Conservation (phyloP, 768 basidiomycete genomes). For the Panellus pusillus region DNA sequence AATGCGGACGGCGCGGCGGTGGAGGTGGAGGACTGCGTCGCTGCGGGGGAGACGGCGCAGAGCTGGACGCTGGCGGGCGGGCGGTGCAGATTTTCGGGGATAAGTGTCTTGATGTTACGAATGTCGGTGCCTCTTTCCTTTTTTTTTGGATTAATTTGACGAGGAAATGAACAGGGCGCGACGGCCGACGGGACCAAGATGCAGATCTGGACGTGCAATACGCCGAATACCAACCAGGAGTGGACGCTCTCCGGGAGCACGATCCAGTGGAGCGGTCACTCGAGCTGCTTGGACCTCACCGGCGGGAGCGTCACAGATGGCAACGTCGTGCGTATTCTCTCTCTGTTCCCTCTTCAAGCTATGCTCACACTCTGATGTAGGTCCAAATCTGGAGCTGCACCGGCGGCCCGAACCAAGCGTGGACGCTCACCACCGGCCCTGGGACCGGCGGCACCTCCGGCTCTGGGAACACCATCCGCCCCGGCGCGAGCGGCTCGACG, state of each 20-base stretch:
- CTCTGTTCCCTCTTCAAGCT: background rate
- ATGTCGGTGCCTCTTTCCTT: slow-evolving; percentile 5
- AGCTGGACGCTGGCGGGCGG: slow-evolving; percentile 6
- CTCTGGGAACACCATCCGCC: background rate
- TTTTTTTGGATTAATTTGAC: no score
- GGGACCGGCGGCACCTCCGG: no score
- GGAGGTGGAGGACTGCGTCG: slow-evolving; percentile 3
- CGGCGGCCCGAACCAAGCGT: no score
- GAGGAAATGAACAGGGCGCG: no score
- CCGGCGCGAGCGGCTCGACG: slow-evolving; percentile 2
- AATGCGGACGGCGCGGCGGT: no score
- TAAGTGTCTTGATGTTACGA: slow-evolving; percentile 1
- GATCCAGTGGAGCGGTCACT: slow-evolving; percentile 12
- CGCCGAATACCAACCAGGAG: slow-evolving; percentile 19
- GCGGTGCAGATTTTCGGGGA: background rate
- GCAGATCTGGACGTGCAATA: slow-evolving; percentile 26
- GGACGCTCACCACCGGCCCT: no score
- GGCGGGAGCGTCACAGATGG: background rate
- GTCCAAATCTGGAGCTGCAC: no score
- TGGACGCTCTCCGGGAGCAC: slow-evolving; percentile 12
- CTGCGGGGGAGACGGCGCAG: slow-evolving; percentile 2
- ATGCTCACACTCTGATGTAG: no score
- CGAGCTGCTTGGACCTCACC: slow-evolving; percentile 10
- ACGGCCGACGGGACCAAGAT: slow-evolving; percentile 26
- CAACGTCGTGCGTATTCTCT: background rate